These are phyloP conservation scores for Toxicodendron radicans DNA, from an alignment of 345 rosid genomes.

Conservation along the genomic window DNA sequence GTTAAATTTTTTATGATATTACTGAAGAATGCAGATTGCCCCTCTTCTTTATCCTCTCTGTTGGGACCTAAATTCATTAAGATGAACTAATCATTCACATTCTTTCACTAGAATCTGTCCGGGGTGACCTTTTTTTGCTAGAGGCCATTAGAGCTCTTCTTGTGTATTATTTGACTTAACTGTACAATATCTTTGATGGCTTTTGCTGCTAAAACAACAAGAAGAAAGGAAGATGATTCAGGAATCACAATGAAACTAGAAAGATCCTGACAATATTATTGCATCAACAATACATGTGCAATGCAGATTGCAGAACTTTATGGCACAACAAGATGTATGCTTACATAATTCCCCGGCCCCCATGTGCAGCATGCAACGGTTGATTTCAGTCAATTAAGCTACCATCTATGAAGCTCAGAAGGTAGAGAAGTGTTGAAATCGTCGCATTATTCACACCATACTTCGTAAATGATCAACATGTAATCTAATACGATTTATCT, in stretches of 20 bases:
- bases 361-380: not conserved
- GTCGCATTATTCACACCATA: too few relatives aligned
- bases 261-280: not conserved
- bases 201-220: not conserved
- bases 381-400: not conserved
- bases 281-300: not conserved
- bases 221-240: not conserved
- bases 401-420: not conserved
- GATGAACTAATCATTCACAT: not conserved
- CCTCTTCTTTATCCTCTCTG: not conserved
- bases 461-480: too few relatives aligned
- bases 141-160: not conserved
- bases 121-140: not conserved
- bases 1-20: not conserved
- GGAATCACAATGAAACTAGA: not conserved
- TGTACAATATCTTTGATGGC: not conserved
- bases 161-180: not conserved
- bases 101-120: not conserved
- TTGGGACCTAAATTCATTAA: constrained; percentile 12
- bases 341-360: not conserved
- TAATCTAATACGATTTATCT: too few relatives aligned
- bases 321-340: not conserved
- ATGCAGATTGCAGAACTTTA: not conserved
- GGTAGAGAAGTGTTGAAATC: too few relatives aligned
- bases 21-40: not conserved